A percentile compares a stretch with the other conserved stretches of the same genome.
These are phyloP conservation scores for Coemansia sp. DNA, from an alignment of 192 early-diverging fungal genomes.

Conservation along the genomic window DNA sequence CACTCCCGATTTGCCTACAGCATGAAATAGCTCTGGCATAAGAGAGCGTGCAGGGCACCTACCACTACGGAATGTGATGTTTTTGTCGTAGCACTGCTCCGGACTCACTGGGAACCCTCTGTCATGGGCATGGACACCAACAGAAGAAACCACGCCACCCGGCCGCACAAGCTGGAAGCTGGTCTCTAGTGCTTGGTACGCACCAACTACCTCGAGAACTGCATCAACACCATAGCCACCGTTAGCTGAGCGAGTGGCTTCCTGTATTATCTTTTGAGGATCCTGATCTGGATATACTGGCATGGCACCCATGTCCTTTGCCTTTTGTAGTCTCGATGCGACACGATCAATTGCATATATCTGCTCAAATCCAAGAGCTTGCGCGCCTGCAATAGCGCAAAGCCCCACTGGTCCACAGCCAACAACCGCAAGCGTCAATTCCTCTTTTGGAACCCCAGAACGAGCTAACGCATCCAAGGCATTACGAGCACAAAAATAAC, in stretches of 20 bases:
- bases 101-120: conserved; percentile 58
- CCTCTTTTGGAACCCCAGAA: conserved; percentile 13
- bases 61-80: conserved; percentile 56
- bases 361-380: conserved; percentile 35
- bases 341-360: conserved; percentile 52
- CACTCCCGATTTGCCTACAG: conserved; percentile 34
- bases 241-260: conserved; percentile 19
- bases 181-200: conserved; percentile 40
- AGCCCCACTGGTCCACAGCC: conserved; percentile 62
- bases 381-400: conserved; percentile 50
- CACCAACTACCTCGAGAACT: conserved; percentile 59
- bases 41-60: conserved; percentile 57
- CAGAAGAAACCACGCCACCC: conserved; percentile 57
- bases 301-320: conserved; percentile 42
- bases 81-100: conserved; percentile 59
- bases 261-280: conserved; percentile 9
- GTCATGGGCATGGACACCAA: conserved; percentile 57
- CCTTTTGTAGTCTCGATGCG: conserved; percentile 44
- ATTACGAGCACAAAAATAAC: conserved; percentile 58
- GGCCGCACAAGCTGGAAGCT: conserved; percentile 54
- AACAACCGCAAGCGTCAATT: conserved; percentile 50
- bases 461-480: conserved; percentile 41
- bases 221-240: conserved; percentile 51
- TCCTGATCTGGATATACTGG: conserved; percentile 18
- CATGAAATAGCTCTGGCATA: conserved; percentile 38